A percentile compares a stretch with the other conserved stretches of the same genome.
Conservation (phyloP, 2,329 filamentous ascomycete genomes). For the Penicillium sp. region DNA sequence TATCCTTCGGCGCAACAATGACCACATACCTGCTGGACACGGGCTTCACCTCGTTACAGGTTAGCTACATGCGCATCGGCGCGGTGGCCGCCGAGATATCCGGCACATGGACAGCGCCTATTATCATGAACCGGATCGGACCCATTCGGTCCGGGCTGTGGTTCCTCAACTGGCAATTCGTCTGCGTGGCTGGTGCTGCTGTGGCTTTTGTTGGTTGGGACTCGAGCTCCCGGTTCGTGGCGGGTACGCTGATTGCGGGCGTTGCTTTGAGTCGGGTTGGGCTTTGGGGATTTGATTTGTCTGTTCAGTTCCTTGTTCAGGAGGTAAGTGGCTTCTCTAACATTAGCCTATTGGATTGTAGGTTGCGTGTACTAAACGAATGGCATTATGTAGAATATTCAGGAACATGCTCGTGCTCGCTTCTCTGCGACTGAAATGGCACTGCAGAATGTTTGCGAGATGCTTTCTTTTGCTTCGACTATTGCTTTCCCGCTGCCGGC, state of each 20-base stretch:
- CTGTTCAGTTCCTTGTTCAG: slow-evolving; percentile 60
- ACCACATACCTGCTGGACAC: slow-evolving; percentile 54
- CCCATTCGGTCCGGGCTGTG: slow-evolving; percentile 66
- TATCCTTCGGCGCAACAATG: slow-evolving; percentile 56
- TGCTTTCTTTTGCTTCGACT: slow-evolving; percentile 64
- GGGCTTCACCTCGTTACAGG: slow-evolving; percentile 48
- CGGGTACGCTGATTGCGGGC: slow-evolving; percentile 50
- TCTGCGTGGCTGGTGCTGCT: slow-evolving; percentile 48
- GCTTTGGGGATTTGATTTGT: slow-evolving; percentile 62
- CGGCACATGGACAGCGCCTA: slow-evolving; percentile 53
- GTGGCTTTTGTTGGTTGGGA: slow-evolving; percentile 38
- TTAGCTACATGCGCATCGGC: slow-evolving; percentile 49
- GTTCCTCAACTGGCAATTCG: slow-evolving; percentile 67
- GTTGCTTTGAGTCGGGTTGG: slow-evolving; percentile 59
- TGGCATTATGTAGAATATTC: slow-evolving; percentile 48
- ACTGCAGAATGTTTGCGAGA: slow-evolving; percentile 68
- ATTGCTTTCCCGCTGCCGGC: slow-evolving; percentile 62
- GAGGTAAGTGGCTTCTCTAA: slow-evolving; percentile 44
- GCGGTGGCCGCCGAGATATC: slow-evolving; percentile 54
- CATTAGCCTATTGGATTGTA: neutral
- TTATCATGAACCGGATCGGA: slow-evolving; percentile 53
- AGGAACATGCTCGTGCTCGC: slow-evolving; percentile 56
- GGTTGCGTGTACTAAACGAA: neutral
- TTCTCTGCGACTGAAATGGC: slow-evolving; percentile 69
- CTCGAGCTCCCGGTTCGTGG: slow-evolving; percentile 37